phyloP scores from a whole-genome alignment of 2,329 filamentous ascomycete species.

The Ilyonectria destructans region DNA sequence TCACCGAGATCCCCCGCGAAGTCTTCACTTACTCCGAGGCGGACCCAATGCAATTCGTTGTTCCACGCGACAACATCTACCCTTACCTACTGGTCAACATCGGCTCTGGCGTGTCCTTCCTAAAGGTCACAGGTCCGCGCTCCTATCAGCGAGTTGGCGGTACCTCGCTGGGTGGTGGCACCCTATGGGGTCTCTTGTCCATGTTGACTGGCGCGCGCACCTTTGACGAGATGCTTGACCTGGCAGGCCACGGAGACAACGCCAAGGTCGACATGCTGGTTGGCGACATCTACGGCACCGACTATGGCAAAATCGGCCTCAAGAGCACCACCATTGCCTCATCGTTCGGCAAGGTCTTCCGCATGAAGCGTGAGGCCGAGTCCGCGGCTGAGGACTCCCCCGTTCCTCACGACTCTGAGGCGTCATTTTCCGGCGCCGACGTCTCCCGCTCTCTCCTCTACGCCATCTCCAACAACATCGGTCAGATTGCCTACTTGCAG shows the following conservation, averaged over 20 bases:
- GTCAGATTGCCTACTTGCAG: constrained; percentile 97
- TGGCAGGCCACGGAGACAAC: constrained; percentile 94
- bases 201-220: constrained; percentile 92
- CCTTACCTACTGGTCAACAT: constrained; percentile 99
- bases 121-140: constrained; percentile 93
- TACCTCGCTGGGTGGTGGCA: constrained; percentile 96
- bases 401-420: constrained; percentile 66
- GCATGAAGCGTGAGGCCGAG: constrained; percentile 90
- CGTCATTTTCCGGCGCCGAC: constrained; percentile 82
- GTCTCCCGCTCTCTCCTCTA: constrained; percentile 94
- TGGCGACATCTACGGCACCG: constrained; percentile 96
- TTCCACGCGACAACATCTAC: constrained; percentile 86
- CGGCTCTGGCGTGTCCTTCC: constrained; percentile 95
- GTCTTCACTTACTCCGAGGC: constrained; percentile 97
- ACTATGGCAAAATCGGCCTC: constrained; percentile 95
- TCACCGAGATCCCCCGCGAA: constrained; percentile 96
- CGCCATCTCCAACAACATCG: constrained; percentile 97
- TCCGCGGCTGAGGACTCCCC: constrained; percentile 81
- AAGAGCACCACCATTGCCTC: constrained; percentile 97
- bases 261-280: constrained; percentile 95
- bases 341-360: constrained; percentile 97
- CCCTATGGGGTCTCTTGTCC: constrained; percentile 94
- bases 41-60: constrained; percentile 91
- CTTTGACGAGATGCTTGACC: constrained; percentile 98
- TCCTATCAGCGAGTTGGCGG: constrained; percentile 93